Evolutionary conservation across 306 rosid genomes (phyloP).

Genomic region (Sechiopsis laciniata): DNA sequence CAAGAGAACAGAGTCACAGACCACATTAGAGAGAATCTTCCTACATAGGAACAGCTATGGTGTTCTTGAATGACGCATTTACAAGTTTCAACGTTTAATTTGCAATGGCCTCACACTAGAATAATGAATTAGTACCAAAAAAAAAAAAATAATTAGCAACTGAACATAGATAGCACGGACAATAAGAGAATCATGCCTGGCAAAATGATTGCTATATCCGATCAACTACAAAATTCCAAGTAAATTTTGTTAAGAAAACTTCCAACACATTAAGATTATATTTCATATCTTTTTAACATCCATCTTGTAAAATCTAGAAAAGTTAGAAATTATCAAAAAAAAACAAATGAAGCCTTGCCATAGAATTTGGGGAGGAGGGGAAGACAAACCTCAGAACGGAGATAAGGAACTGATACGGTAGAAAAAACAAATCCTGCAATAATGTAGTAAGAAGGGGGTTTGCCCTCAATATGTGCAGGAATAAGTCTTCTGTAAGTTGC

Average conservation of each 20-base stretch:
- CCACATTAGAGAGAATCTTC: background rate
- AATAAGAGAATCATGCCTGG: background rate
- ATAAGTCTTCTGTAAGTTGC: slow-evolving; percentile 65
- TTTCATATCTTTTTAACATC: background rate
- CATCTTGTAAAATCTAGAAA: slow-evolving; percentile 2
- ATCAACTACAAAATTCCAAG: no score
- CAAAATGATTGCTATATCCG: background rate
- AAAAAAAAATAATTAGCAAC: background rate
- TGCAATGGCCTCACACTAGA: background rate
- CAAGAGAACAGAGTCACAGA: background rate
- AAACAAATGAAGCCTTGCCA: background rate
- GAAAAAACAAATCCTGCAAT: slow-evolving; percentile 89
- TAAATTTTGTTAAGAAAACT: background rate
- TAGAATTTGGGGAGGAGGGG: background rate
- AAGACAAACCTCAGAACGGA: slow-evolving; percentile 83
- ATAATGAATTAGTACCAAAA: background rate
- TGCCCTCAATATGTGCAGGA: slow-evolving; percentile 89
- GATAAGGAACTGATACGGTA: slow-evolving; percentile 87
- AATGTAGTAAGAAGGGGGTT: slow-evolving; percentile 87
- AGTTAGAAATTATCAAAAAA: slow-evolving; percentile 10
- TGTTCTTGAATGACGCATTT: background rate
- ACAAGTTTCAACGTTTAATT: slow-evolving; percentile 1
- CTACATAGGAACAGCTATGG: background rate
- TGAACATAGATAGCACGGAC: background rate
- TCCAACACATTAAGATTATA: background rate